These are phyloP conservation scores for Fennellomyces sp. DNA, from an alignment of 371 early-diverging fungal species.

Conservation along the genomic window DNA sequence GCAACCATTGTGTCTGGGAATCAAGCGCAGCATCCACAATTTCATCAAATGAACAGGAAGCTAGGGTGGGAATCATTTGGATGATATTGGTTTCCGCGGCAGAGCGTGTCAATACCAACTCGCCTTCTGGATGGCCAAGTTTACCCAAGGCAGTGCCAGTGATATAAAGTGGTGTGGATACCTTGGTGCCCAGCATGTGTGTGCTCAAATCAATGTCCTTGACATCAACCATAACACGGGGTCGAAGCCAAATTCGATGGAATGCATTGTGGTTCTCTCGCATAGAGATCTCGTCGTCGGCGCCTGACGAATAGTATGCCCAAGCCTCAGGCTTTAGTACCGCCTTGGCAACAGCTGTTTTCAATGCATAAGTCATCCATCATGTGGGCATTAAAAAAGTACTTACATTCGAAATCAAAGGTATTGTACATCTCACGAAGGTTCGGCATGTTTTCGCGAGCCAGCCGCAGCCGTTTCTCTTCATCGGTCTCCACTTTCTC, in stretches of 20 bases:
- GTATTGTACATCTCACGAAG: conserved; percentile 68
- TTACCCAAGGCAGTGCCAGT: conserved; percentile 74
- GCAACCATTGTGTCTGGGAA: conserved; percentile 73
- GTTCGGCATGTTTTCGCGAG: conserved; percentile 56
- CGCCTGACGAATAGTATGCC: conserved; percentile 85
- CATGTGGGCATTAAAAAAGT: neutral
- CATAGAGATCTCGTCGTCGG: conserved; percentile 85
- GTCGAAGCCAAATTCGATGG: conserved; percentile 77
- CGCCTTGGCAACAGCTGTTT: conserved; percentile 60
- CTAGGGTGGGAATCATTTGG: conserved; percentile 77
- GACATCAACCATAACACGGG: conserved; percentile 80
- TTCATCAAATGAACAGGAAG: conserved; percentile 73
- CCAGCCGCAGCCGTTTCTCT: conserved; percentile 38
- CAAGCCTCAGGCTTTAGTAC: conserved; percentile 71
- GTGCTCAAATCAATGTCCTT: conserved; percentile 64
- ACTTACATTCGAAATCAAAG: conserved; percentile 75
- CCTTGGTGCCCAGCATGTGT: conserved; percentile 64
- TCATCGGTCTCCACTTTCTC: conserved; percentile 40
- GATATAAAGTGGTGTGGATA: conserved; percentile 55
- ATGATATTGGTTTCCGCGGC: conserved; percentile 51
- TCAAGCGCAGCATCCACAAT: conserved; percentile 50
- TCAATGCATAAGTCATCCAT: neutral
- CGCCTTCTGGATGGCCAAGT: conserved; percentile 79
- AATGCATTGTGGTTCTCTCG: conserved; percentile 79
- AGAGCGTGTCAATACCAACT: conserved; percentile 69